Evolutionary conservation across 768 basidiomycete genomes (phyloP).

Genomic region (Auricularia heimuer): DNA sequence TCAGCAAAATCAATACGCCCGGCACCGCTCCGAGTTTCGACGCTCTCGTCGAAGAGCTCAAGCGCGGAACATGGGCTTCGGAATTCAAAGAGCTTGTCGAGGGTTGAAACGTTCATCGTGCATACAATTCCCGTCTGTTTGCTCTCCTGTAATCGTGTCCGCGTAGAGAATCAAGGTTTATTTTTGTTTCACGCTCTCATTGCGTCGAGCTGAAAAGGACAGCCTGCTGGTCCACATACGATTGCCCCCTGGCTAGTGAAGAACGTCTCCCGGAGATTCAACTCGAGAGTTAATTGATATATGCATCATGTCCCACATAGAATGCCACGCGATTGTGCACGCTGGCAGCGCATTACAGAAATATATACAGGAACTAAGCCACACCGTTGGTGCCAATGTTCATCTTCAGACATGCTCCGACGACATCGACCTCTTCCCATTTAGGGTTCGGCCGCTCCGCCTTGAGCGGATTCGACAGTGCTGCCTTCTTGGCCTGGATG

Average conservation of each 20-base stretch:
- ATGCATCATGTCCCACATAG: neutral
- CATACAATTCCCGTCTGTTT: no score
- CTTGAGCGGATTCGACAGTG: constrained; percentile 15
- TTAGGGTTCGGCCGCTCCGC: constrained; percentile 39
- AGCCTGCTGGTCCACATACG: no score
- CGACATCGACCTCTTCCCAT: constrained; percentile 84
- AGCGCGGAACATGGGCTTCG: constrained; percentile 54
- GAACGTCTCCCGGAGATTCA: no score
- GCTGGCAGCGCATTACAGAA: neutral
- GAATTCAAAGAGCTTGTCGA: constrained; percentile 54
- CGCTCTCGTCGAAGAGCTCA: constrained; percentile 62
- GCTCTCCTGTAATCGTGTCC: no score
- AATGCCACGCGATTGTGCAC: neutral
- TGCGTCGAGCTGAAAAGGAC: no score
- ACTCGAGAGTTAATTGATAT: neutral
- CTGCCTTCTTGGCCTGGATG: constrained; percentile 65
- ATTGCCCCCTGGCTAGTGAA: no score
- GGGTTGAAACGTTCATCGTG: neutral
- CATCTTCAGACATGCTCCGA: constrained; percentile 85
- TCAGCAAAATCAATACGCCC: constrained; percentile 61
- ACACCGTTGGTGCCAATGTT: constrained; percentile 32
- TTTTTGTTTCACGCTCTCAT: no score
- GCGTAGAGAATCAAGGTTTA: no score
- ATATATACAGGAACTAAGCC: neutral
- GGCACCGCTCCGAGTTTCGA: constrained; percentile 69